Conservation (phyloP, 495 filamentous ascomycete species). For the Lepidopterella palustris region DNA sequence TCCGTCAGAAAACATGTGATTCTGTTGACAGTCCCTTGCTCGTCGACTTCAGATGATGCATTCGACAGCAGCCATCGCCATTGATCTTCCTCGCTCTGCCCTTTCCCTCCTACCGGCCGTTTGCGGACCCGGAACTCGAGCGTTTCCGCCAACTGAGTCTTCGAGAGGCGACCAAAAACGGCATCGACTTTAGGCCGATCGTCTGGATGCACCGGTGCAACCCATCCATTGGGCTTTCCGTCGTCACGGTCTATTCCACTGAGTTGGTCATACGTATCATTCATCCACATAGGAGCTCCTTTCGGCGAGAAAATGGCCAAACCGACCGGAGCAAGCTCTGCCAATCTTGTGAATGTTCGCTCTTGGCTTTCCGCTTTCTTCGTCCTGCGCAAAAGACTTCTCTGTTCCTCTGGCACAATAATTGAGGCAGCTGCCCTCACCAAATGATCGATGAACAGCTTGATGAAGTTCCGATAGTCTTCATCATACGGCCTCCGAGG, state of each 20-base stretch:
- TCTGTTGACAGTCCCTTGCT: slow-evolving; percentile 26
- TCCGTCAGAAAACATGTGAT: slow-evolving; percentile 20
- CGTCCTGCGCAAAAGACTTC: neutral
- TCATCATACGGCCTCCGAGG: slow-evolving; percentile 14
- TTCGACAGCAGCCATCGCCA: slow-evolving; percentile 7
- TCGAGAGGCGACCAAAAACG: neutral
- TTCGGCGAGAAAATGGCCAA: neutral
- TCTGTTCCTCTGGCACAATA: slow-evolving; percentile 5
- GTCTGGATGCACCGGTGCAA: neutral
- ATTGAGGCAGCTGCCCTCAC: slow-evolving; percentile 4
- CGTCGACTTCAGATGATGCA: slow-evolving; percentile 5
- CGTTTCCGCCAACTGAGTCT: neutral
- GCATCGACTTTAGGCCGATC: slow-evolving; percentile 2
- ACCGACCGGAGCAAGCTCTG: slow-evolving; percentile 6
- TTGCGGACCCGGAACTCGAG: slow-evolving; percentile 6
- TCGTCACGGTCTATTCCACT: neutral
- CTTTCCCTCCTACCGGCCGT: neutral
- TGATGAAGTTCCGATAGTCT: slow-evolving; percentile 7
- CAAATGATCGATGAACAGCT: slow-evolving; percentile 3
- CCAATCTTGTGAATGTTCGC: slow-evolving; percentile 4
- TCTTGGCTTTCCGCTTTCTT: slow-evolving; percentile 6
- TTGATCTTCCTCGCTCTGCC: neutral
- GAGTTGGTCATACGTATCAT: neutral
- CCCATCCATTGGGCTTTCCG: neutral
- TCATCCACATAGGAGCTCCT: neutral